Evolutionary conservation across 2,329 filamentous ascomycete species (phyloP), one percentile per base, ranked within the genome.

Genomic region (Fusarium neocosmosporiellum): DNA sequence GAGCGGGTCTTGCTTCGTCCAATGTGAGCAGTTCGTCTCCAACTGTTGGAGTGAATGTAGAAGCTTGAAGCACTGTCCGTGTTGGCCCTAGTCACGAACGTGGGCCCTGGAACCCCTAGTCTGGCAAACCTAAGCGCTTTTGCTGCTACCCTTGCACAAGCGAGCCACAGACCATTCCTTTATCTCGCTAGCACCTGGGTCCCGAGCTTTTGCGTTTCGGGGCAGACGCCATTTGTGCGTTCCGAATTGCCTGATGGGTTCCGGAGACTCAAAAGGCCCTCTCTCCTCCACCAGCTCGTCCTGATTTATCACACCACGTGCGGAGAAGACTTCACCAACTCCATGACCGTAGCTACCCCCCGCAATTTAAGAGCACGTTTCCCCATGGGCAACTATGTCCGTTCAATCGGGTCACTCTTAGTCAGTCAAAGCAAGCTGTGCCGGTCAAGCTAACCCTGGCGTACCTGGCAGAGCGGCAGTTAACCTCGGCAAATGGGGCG

Each of bases 241-340:
- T 63, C 60, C 60, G 60, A 20, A 33, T 55, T 63, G 60, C 60
- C 60, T 20, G 24, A 54, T 55, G 22, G 24, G 60, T 55, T 41
- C 48, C 60, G 48, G 31, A n/a, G 14, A 62, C 9, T 59, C 4
- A 20, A 39, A 29, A 39, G 1, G 34, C 7, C 36, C 22, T n/a
- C 22, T 31, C 14, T 43, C 18, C 37, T 46, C 57, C 18, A 46
- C 20, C 24, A 59, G 27, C 27, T 59, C 27, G 27, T 27, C 58
- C 14, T 59, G 58, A 27, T 59, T 16, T 36, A 34, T 59, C 58
- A 33, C 16, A 46, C 37, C 58, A 59, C 43, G 37, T 39, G 22
- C 36, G 55, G 55, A 41, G 55, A 59, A 59, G 18, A 18, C 8
- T 16, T 59, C 20, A 16, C 9, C 27, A 22, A 10, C 37, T 14